Evolutionary conservation across 129 eudicot species (phyloP).

Genomic region (Lonicera japonica): DNA sequence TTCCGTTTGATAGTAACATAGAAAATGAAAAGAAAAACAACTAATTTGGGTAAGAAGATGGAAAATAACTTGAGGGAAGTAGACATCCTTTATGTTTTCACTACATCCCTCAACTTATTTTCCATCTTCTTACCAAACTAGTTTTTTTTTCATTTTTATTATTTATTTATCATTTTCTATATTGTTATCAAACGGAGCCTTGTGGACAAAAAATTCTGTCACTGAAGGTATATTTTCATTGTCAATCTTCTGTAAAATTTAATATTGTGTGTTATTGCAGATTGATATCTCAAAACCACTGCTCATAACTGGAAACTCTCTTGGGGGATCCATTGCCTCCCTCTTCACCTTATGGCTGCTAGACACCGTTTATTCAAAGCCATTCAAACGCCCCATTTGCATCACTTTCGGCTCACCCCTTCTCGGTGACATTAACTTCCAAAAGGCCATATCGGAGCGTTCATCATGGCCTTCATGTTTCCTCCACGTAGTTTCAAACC

Average conservation of each 20-base stretch:
- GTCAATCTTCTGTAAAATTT: neutral
- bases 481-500: conserved; percentile 35
- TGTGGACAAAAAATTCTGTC: too few relatives aligned
- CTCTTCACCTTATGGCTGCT: conserved; percentile 42
- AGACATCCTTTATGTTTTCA: neutral
- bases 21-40: too few relatives aligned
- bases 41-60: too few relatives aligned
- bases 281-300: conserved; percentile 16
- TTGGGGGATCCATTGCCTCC: conserved; percentile 43
- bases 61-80: too few relatives aligned
- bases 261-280: conserved; percentile 13
- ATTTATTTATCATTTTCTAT: too few relatives aligned
- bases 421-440: conserved; percentile 33
- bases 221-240: too few relatives aligned
- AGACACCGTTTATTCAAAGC: conserved; percentile 20
- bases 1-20: too few relatives aligned
- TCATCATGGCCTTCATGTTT: conserved; percentile 45
- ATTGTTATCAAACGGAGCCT: too few relatives aligned
- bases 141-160: too few relatives aligned
- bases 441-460: conserved; percentile 39
- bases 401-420: conserved; percentile 59
- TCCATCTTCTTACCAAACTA: too few relatives aligned
- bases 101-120: too few relatives aligned
- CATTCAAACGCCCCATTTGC: conserved; percentile 34
- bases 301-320: conserved; percentile 35